A percentile compares a stretch with the other conserved stretches of the same genome.
These are phyloP conservation scores for Euptelea pleiosperma DNA, from an alignment of 164 flowering plant genomes.

Conservation along the genomic window DNA sequence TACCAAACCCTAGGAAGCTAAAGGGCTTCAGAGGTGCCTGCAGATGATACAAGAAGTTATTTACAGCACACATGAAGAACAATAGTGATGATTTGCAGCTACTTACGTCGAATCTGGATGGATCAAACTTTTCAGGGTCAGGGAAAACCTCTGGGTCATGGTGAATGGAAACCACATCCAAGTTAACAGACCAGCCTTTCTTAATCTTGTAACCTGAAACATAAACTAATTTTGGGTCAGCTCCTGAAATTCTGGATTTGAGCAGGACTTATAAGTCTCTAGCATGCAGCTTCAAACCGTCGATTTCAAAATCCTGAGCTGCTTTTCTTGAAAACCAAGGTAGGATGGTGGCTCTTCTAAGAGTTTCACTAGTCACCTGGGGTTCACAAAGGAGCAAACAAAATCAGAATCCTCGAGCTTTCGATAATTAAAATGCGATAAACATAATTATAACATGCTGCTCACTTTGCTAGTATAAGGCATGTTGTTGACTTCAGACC, in stretches of 20 bases:
- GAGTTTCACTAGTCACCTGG: constrained; percentile 64
- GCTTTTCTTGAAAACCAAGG: constrained; percentile 78
- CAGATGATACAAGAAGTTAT: constrained; percentile 10
- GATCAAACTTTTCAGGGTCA: constrained; percentile 52
- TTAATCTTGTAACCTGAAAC: constrained; percentile 46
- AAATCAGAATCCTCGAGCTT: not conserved
- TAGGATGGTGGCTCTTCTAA: constrained; percentile 54
- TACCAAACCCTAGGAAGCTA: constrained; percentile 66
- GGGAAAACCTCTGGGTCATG: constrained; percentile 51
- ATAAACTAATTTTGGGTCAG: not conserved
- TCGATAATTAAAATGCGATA: not conserved
- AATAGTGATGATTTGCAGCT: not conserved
- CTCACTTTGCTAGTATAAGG: constrained; percentile 62
- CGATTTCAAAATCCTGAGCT: constrained; percentile 59
- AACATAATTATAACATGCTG: not conserved
- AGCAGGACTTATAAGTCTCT: not conserved
- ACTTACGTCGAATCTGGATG: constrained; percentile 61
- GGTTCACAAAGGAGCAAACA: constrained; percentile 2
- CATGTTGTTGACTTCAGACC: constrained; percentile 62
- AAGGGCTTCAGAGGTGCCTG: constrained; percentile 51
- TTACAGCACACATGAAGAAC: not conserved
- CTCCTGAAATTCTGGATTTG: not conserved
- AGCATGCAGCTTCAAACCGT: constrained; percentile 29
- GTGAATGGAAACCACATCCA: constrained; percentile 68
- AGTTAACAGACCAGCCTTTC: constrained; percentile 69